Percentiles rank a stretch among this genome's conserved stretches.
Evolutionary conservation across 2,329 filamentous ascomycete species (phyloP).

Genomic region (Phaeophleospora eucalypticola): DNA sequence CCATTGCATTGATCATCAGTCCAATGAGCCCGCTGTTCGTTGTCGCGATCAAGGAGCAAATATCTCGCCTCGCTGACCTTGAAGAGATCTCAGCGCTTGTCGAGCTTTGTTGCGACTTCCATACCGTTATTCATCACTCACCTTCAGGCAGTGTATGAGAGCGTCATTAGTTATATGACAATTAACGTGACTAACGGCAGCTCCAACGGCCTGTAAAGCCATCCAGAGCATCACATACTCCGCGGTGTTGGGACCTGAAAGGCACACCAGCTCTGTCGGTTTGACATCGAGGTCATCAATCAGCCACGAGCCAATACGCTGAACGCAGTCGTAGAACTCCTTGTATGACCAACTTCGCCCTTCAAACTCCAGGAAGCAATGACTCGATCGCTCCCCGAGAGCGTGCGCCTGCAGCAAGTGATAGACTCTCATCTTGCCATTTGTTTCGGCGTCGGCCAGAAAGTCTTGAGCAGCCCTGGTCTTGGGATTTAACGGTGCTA

Average conservation of each 20-base stretch:
- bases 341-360: slow-evolving; percentile 62
- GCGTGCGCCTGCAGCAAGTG: slow-evolving; percentile 26
- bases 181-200: slow-evolving; percentile 32
- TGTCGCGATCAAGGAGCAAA: too few relatives aligned
- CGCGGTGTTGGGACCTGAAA: slow-evolving; percentile 33
- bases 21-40: too few relatives aligned
- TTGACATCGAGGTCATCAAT: slow-evolving; percentile 50
- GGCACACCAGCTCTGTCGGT: slow-evolving; percentile 31
- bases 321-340: slow-evolving; percentile 62
- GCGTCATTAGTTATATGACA: slow-evolving; percentile 33
- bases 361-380: slow-evolving; percentile 28
- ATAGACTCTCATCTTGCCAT: slow-evolving; percentile 22
- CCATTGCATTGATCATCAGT: too few relatives aligned
- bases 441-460: slow-evolving; percentile 17
- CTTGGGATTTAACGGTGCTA: slow-evolving; percentile 20
- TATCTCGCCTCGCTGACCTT: too few relatives aligned
- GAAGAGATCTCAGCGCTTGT: too few relatives aligned
- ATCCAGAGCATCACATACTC: slow-evolving; percentile 34
- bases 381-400: slow-evolving; percentile 15
- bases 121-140: slow-evolving; percentile 13
- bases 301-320: slow-evolving; percentile 73
- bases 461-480: slow-evolving; percentile 22
- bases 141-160: slow-evolving; percentile 35
- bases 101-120: slow-evolving; percentile 1
- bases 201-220: slow-evolving; percentile 58